phyloP scores from a whole-genome alignment of 768 basidiomycete species.

The Termitomyces sp. region DNA sequence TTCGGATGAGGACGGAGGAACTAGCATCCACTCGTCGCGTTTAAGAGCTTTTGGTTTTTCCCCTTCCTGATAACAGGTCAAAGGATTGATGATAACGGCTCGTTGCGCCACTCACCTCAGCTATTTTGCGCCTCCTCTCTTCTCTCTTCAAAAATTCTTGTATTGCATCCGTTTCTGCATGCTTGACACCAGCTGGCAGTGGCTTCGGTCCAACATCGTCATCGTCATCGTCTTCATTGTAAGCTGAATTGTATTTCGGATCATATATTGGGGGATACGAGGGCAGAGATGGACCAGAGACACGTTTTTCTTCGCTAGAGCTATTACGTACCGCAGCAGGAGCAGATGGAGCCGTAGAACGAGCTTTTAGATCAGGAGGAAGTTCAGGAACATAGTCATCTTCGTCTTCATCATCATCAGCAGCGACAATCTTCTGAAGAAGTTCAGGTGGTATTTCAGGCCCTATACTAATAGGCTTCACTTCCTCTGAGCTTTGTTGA shows the following conservation, averaged over 20 bases:
- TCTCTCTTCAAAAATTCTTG: conserved; percentile 84
- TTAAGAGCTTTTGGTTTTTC: conserved; percentile 72
- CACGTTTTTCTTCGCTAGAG: conserved; percentile 29
- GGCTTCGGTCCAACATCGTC: conserved; percentile 87
- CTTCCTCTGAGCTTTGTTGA: conserved; percentile 19
- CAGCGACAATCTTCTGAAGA: conserved; percentile 21
- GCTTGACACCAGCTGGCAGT: conserved; percentile 43
- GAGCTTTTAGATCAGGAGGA: conserved; percentile 62
- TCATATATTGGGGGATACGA: conserved; percentile 32
- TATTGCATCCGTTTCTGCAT: conserved; percentile 59
- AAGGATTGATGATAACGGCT: background rate
- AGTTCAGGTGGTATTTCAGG: conserved; percentile 27
- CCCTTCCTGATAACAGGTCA: conserved; percentile 50
- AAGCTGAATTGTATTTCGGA: conserved; percentile 18
- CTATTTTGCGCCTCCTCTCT: conserved; percentile 65
- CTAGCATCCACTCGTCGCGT: conserved; percentile 98
- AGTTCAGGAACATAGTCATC: conserved; percentile 73
- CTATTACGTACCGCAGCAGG: conserved; percentile 15
- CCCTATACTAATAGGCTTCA: conserved; percentile 14
- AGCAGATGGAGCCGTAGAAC: conserved; percentile 23
- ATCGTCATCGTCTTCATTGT: conserved; percentile 48
- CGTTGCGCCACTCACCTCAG: conserved; percentile 44
- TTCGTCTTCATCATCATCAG: conserved; percentile 36
- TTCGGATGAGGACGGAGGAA: conserved; percentile 82
- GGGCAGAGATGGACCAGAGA: conserved; percentile 55